Evolutionary conservation across 352 stramenopile species (phyloP), one percentile per base, ranked within the genome.

Genomic region (Phytophthora lateralis): DNA sequence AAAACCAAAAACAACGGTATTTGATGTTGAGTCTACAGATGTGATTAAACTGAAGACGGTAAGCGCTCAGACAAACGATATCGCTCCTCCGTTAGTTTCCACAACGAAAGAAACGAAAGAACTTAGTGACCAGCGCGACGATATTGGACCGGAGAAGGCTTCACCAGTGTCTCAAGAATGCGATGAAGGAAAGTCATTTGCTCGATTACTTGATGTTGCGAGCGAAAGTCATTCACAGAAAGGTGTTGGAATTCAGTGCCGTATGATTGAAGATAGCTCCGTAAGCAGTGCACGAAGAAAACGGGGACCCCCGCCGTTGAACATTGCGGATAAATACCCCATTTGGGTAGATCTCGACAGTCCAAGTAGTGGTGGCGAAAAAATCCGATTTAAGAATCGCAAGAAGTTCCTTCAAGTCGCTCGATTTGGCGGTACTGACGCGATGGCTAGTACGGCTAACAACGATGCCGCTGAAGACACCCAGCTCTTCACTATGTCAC

Each of bases 401-500:
- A 81, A 69, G 37, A 60, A 49, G 12, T 84, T 69, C 42, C 44
- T 82, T 2, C 72, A 78, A 55, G 61, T 84, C 2, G 60, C 53
- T 14, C 58, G 55, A 15, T 82, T 78, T 43, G 48, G 35, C 12
- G 21, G 12, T 29, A 8, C 14, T 9, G 24, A 51, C 29, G n/a
- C 32, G 12, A 30, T 18, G 20, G 9, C 24, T 17, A 11, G 21
- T 14, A 45, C 17, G 6, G 18, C 43, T 17, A 53, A 58, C n/a
- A 57, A 69, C 17, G 64, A 59, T 30, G 6, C 24, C 35, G 15
- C 21, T 6, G 53, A 56, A 43, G 27, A 60, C n/a, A 15, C 20
- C 1, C 15, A 21, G 0, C 30, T 55, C 7, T 21, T 52, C 46
- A 45, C n/a, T 6, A 46, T 49, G 17, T 15, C 20, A 32, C 18